Base-by-base conservation (phyloP, 2,329 filamentous ascomycete genomes). In the Monosporascus sp. region DNA sequence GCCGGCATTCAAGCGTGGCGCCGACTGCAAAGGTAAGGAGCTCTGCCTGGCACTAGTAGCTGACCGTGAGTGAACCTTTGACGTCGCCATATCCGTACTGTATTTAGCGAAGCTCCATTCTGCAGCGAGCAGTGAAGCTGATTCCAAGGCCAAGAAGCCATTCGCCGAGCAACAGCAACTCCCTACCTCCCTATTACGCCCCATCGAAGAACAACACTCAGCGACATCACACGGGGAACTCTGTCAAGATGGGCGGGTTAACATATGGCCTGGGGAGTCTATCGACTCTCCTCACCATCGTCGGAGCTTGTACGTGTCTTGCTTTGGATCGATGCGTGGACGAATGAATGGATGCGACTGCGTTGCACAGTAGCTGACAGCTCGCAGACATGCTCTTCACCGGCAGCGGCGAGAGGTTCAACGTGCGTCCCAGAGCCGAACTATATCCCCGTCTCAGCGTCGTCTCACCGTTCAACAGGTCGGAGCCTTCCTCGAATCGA, bases 331-430 rank as follows among this genome's bases (percentile, higher is more conserved):
- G 14, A 27, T 47, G n/a, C 9, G 38, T 31, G 27, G 27, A 52
- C 47, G 6, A 20, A 45, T 47, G 37, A 22, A 52, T 55, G 35
- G 37, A 22, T 47, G 35, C 9, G 15, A 17, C 8, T 3, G 18
- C 4, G 15, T 41, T 41, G 15, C 39, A 31, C 39, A 17, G 35
- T 53, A 38, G 54, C 46, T 56, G 15, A 51, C 47, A 37, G 24
- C 46, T 47, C 46, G 59, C 72, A 99, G 94, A 99, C 75, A 95
- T 99, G 90, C 90, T 99, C 71, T 97, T 99, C 71, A 95, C 94
- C 68, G 91, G 90, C 68, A 91, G 89, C 72, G 94, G 95, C 69
- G 93, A 99, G 80, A 80, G 87, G 55, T 99, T 99, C 77, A 96
- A 99, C 76, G 90, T 91, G 82, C 57, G 83, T 68, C 49, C 20